A percentile compares a stretch with the other conserved stretches of the same genome.
These are phyloP conservation scores for Fusarium solani-melongenae DNA, from an alignment of 2,329 filamentous ascomycete species.

Conservation along the genomic window DNA sequence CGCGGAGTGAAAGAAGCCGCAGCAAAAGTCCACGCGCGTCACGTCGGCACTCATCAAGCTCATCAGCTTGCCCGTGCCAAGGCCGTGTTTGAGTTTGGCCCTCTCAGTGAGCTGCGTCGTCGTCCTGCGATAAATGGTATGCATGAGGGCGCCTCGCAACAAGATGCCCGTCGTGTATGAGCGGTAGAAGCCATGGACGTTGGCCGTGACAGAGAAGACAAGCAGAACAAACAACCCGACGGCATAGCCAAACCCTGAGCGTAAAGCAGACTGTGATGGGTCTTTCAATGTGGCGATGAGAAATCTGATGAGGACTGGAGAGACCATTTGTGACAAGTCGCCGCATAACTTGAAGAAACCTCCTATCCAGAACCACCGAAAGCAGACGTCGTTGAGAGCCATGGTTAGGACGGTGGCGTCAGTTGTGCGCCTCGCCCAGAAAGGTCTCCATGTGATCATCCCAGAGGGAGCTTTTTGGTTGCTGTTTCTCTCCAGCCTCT, in stretches of 20 bases:
- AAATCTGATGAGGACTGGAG: conserved; percentile 22
- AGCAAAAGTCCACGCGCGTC: conserved; percentile 47
- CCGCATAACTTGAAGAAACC: conserved; percentile 43
- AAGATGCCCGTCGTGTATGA: conserved; percentile 15
- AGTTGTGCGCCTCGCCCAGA: conserved; percentile 41
- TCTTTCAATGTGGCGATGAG: conserved; percentile 20
- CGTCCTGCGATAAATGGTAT: conserved; percentile 23
- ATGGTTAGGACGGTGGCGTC: conserved; percentile 42
- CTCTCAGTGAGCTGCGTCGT: conserved; percentile 22
- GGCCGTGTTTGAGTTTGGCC: conserved; percentile 30
- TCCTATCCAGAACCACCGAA: conserved; percentile 45
- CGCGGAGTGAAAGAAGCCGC: conserved; percentile 45
- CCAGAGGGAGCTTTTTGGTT: background rate
- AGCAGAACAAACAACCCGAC: conserved; percentile 12
- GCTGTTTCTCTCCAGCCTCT: background rate
- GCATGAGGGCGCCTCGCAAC: conserved; percentile 22
- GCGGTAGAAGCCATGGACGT: conserved; percentile 25
- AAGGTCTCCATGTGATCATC: conserved; percentile 24
- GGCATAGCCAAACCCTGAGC: conserved; percentile 21
- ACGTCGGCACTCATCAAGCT: conserved; percentile 48
- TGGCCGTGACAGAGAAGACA: conserved; percentile 24
- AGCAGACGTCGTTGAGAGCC: conserved; percentile 46
- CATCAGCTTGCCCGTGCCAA: conserved; percentile 45
- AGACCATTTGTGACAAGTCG: conserved; percentile 34
- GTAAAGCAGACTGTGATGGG: conserved; percentile 11